Base-by-base conservation (phyloP, 1,284 basidiomycete species). In the Ceratobasidium sp. region DNA sequence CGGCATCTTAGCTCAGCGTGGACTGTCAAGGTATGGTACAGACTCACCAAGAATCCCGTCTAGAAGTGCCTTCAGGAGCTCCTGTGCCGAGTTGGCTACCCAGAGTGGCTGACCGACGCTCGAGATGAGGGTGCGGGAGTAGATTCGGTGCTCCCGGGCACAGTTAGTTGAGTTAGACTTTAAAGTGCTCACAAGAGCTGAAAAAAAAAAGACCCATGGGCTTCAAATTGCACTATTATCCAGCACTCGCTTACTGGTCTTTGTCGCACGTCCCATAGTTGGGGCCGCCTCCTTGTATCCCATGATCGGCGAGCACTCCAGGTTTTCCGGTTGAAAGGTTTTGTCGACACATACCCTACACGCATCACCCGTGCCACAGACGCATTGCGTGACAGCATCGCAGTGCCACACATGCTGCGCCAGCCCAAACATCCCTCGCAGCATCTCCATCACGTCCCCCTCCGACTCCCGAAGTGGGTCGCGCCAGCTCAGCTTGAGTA, bases 401-500 rank as follows among this genome's bases (percentile, higher is more conserved):
- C 50, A 47, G 24, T 63, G 59, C 72, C 72, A 73, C 17, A 63
- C 27, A 29, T 64, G 19, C 29, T 73, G 72, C n/a, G 47, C 72
- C 36, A 73, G 22, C 0, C 72, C 72, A 31, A 54, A 73, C 15
- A 57, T 64, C 15, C 72, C 72, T 2, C 44, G 36, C 7, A 64
- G 33, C 14, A 47, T 6, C 15, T 73, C 24, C 29, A 63, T 8
- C 15, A 64, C 22, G 7, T 54, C 41, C 6, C 59, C 59, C 31
- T 73, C 72, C 17, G 59, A 47, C 7, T 54, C 50, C 5, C 31
- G 45, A n/a, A 15, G 14, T 27, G 72, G 48, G 41, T 64, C 59
- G 14, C 72, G 59, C 72, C 72, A 73, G 27, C 54, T 47, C 14
- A 73, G 41, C 44, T 73, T 73, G 9, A 73, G 27, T 4, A 73